Evolutionary conservation across 306 rosid species (phyloP).

Genomic region (Casuarina glauca): DNA sequence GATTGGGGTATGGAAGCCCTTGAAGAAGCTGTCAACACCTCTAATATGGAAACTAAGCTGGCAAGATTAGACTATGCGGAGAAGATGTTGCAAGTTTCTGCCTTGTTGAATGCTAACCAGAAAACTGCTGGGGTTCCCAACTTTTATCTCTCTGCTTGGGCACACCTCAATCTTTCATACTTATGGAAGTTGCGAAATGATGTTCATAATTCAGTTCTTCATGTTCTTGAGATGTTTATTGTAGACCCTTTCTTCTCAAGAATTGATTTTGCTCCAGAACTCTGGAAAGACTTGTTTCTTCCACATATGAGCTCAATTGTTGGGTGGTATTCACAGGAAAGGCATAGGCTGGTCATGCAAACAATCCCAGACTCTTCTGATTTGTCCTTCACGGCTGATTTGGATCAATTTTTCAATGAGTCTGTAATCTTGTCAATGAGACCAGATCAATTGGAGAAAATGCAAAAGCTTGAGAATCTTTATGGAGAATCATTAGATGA

Average conservation of each 20-base stretch:
- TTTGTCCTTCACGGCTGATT: constrained; percentile 75
- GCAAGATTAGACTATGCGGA: constrained; percentile 82
- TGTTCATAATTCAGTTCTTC: constrained; percentile 51
- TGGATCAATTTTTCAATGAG: constrained; percentile 74
- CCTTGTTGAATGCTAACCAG: constrained; percentile 68
- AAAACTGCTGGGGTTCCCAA: constrained; percentile 96
- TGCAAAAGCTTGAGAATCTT: constrained; percentile 75
- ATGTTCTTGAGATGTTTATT: constrained; percentile 78
- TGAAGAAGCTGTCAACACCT: constrained; percentile 87
- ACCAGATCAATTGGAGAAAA: constrained; percentile 72
- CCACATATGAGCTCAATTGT: constrained; percentile 83
- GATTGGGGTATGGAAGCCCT: constrained; percentile 98
- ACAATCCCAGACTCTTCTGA: constrained; percentile 72
- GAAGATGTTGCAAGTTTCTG: constrained; percentile 92
- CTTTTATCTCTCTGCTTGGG: constrained; percentile 92
- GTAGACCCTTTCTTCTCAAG: constrained; percentile 83
- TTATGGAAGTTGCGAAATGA: constrained; percentile 73
- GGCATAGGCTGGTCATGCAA: constrained; percentile 83
- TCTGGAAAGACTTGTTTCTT: constrained; percentile 79
- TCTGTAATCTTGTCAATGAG: constrained; percentile 67
- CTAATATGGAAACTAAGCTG: constrained; percentile 79
- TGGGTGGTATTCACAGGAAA: constrained; percentile 91
- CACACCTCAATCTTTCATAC: constrained; percentile 76
- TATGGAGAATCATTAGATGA: constrained; percentile 84
- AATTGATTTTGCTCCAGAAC: constrained; percentile 88